Conservation (phyloP, 495 filamentous ascomycete genomes). For the Podospora tetraspora region DNA sequence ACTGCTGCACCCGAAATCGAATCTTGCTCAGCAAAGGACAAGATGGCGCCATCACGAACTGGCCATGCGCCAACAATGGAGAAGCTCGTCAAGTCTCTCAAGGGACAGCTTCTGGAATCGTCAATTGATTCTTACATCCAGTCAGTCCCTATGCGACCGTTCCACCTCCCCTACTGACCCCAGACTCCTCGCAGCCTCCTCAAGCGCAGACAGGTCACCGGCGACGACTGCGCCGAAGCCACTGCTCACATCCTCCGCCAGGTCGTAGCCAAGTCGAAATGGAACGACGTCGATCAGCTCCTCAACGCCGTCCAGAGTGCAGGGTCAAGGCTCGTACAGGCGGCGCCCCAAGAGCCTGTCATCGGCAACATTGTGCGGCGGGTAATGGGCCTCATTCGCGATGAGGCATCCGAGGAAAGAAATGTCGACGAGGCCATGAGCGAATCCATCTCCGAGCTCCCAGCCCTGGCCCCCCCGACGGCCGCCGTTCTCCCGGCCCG, state of each 20-base stretch:
- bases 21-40: not conserved
- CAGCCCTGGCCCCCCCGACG: slow-evolving; percentile 16
- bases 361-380: slow-evolving; percentile 91
- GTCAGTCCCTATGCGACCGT: slow-evolving; percentile 40
- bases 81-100: slow-evolving; percentile 73
- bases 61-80: slow-evolving; percentile 62
- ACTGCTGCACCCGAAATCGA: not conserved
- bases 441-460: slow-evolving; percentile 32
- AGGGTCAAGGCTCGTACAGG: slow-evolving; percentile 66
- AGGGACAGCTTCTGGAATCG: slow-evolving; percentile 61
- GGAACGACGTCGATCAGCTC: slow-evolving; percentile 67
- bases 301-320: slow-evolving; percentile 70
- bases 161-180: not conserved
- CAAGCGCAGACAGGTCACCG: slow-evolving; percentile 81
- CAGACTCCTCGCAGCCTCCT: slow-evolving; percentile 56
- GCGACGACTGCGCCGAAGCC: slow-evolving; percentile 81
- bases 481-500: slow-evolving; percentile 13
- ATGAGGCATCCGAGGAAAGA: slow-evolving; percentile 78
- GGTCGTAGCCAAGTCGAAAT: slow-evolving; percentile 69
- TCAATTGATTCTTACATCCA: slow-evolving; percentile 77
- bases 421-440: slow-evolving; percentile 57
- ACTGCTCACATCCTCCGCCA: slow-evolving; percentile 81
- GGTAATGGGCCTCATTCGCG: slow-evolving; percentile 82
- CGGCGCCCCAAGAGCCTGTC: slow-evolving; percentile 82
- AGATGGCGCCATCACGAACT: slow-evolving; percentile 40